Base-by-base conservation (phyloP, 2,329 filamentous ascomycete species). In the Pseudocercospora fijiensis region DNA sequence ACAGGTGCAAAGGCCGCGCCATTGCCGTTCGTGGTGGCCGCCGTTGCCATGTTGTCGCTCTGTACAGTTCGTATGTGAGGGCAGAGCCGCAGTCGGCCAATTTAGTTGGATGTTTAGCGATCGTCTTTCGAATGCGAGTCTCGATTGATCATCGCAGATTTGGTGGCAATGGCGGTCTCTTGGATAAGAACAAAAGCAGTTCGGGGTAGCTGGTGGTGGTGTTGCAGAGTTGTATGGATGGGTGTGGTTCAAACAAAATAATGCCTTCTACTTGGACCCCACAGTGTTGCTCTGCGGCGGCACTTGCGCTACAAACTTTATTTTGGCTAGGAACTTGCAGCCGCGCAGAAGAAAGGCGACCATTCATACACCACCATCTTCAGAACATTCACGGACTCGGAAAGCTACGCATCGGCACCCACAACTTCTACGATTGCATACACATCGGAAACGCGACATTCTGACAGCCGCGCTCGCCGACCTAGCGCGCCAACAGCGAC, bases 1-100 rank as follows among this genome's bases (percentile, higher is more conserved):
- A 99, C 91, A 67, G 91, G 90, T 79, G 87, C 86, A 80, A 95
- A 96, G 78, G 86, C 85, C 80, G n/a, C n/a, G 78, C 87, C 84
- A 69, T 83, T 80, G 72, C 83, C 82, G 77, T 87, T 88, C 64
- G 65, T 69, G 18, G 71, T 70, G 3, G 69, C 69, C 26, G 72
- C 68, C 16, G 73, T 69, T 30, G 74, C 74, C 74, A 76, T 76
- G 65, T 37, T 70, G 61, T 62, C 51, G 41, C 3, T 55, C 24
- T 59, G 28, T 28, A 13, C n/a, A n/a, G n/a, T n/a, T n/a, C 8
- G 9, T 55, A 27, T 30, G 43, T 2, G 30, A 20, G 11, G 27
- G 53, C 20, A 53, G 53, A 52, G 30, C 45, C 27, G 57, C 57
- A 10, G 43, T 30, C 26, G 52, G 52, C 52, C 26, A 56, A 30